phyloP scores from a whole-genome alignment of 2,329 filamentous ascomycete genomes.

The Clonostachys byssicola region DNA sequence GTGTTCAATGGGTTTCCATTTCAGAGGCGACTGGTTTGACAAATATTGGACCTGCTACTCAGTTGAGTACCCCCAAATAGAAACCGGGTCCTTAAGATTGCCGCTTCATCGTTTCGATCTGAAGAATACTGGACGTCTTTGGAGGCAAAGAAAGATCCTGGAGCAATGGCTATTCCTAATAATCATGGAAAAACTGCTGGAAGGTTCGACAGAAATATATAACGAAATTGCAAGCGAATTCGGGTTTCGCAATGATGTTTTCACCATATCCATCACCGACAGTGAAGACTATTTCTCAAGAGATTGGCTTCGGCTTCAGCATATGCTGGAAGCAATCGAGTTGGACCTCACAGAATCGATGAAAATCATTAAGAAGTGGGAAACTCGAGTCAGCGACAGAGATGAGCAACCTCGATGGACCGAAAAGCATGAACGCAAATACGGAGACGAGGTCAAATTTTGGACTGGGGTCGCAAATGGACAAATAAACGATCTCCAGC shows the following conservation, averaged over 20 bases:
- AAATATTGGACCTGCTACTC: conserved; percentile 1
- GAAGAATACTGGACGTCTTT: background rate
- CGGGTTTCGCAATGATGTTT: background rate
- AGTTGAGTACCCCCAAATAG: background rate
- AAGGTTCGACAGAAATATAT: background rate
- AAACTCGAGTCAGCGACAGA: conserved; percentile 13
- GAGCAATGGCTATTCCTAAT: background rate
- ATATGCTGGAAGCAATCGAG: background rate
- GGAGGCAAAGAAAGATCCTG: background rate
- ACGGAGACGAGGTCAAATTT: conserved; percentile 5
- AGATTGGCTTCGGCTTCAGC: background rate
- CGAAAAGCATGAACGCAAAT: conserved; percentile 19
- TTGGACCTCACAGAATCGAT: background rate
- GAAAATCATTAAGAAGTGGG: conserved; percentile 10
- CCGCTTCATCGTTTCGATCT: too few species aligned
- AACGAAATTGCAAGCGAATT: background rate
- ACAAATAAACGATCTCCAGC: too few species aligned
- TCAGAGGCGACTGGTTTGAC: background rate
- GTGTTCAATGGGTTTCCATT: background rate
- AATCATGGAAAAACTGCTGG: background rate
- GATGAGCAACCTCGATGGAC: conserved; percentile 21
- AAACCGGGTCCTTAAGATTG: too few species aligned
- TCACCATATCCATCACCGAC: background rate
- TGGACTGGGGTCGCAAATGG: too few species aligned
- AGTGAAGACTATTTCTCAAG: conserved; percentile 1